Evolutionary conservation across 768 basidiomycete genomes (phyloP).

Genomic region (Leccinum subtestaceum): DNA sequence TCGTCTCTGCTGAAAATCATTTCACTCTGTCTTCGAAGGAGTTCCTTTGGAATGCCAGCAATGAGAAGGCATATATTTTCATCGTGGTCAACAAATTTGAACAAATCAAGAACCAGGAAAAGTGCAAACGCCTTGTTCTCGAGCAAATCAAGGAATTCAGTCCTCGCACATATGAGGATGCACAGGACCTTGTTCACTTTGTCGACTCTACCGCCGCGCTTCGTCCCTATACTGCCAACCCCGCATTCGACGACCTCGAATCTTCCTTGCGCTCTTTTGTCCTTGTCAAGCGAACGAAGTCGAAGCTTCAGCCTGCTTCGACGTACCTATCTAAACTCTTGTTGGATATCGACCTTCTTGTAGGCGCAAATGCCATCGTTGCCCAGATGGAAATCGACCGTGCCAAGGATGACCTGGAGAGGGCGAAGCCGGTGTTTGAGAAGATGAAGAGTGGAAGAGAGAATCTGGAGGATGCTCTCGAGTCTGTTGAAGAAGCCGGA

Average conservation of each 20-base stretch:
- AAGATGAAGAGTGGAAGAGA: slow-evolving; percentile 79
- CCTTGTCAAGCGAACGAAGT: slow-evolving; percentile 91
- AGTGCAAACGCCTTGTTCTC: slow-evolving; percentile 82
- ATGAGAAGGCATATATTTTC: slow-evolving; percentile 97
- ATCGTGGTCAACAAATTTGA: slow-evolving; percentile 99
- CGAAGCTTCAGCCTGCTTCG: slow-evolving; percentile 90
- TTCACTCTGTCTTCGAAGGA: slow-evolving; percentile 95
- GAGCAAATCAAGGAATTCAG: slow-evolving; percentile 93
- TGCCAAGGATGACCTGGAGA: slow-evolving; percentile 66
- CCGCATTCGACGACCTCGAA: slow-evolving; percentile 85
- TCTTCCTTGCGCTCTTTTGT: slow-evolving; percentile 90
- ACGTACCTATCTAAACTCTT: slow-evolving; percentile 92
- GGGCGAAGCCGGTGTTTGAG: slow-evolving; percentile 78
- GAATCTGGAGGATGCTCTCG: slow-evolving; percentile 73
- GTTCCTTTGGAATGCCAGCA: slow-evolving; percentile 88
- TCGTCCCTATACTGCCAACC: slow-evolving; percentile 60
- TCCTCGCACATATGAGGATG: slow-evolving; percentile 88
- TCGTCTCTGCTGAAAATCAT: slow-evolving; percentile 97
- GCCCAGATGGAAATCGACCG: slow-evolving; percentile 73
- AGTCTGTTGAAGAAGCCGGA: slow-evolving; percentile 73
- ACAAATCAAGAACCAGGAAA: slow-evolving; percentile 92
- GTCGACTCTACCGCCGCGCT: slow-evolving; percentile 86
- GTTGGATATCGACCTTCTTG: slow-evolving; percentile 84
- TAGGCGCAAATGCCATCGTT: slow-evolving; percentile 81
- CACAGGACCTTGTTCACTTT: slow-evolving; percentile 94